Conservation (phyloP, 768 basidiomycete genomes). For the Mycena galopus region DNA sequence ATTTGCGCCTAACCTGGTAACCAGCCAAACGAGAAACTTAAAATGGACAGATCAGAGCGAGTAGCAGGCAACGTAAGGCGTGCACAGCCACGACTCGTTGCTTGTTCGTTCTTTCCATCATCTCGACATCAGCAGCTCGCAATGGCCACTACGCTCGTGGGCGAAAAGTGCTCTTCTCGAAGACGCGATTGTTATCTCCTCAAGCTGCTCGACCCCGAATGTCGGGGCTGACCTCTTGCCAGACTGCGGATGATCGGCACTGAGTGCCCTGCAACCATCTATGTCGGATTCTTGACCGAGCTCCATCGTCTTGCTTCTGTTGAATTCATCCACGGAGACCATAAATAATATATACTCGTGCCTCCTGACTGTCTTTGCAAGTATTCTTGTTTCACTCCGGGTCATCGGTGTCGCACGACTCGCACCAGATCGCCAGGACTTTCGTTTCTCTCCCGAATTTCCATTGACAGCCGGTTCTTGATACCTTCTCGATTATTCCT, state of each 20-base stretch:
- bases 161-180: not conserved
- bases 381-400: not conserved
- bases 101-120: not conserved
- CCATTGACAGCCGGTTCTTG: not conserved
- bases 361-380: not conserved
- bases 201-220: not conserved
- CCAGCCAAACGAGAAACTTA: too few species aligned
- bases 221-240: not conserved
- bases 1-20: too few species aligned
- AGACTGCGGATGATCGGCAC: not conserved
- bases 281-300: not conserved
- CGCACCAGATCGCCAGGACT: not conserved
- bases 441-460: not conserved
- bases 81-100: too few species aligned
- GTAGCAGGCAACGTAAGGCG: too few species aligned
- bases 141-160: not conserved
- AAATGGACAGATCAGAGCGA: too few species aligned
- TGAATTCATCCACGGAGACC: not conserved
- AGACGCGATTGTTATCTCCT: not conserved
- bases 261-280: not conserved
- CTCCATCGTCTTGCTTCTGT: not conserved
- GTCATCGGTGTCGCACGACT: not conserved
- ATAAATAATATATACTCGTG: not conserved
- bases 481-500: not conserved
- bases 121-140: not conserved